Percentiles rank a stretch among this genome's conserved stretches.
These are phyloP conservation scores for Ceratobasidium sp. DNA, from an alignment of 1,284 basidiomycete species.

Conservation along the genomic window DNA sequence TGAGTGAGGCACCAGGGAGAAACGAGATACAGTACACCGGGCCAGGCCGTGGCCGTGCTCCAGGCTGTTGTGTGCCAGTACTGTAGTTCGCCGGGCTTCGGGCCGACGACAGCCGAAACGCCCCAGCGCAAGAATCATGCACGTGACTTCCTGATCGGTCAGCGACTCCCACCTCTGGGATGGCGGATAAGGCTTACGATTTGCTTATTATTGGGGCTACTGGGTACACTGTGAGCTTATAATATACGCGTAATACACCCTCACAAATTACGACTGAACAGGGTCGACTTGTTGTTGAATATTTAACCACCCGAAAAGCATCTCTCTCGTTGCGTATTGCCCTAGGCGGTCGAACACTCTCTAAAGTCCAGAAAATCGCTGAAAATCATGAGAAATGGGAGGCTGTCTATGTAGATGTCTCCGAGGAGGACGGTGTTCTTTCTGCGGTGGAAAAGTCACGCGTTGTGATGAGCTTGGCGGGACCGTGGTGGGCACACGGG, in stretches of 20 bases:
- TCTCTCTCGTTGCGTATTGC: constrained; percentile 34
- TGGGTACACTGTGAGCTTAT: constrained; percentile 44
- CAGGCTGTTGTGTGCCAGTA: no score
- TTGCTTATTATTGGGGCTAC: constrained; percentile 49
- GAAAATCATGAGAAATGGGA: constrained; percentile 7
- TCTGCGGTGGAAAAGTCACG: constrained; percentile 37
- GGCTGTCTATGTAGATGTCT: constrained; percentile 44
- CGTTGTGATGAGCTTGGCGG: constrained; percentile 48
- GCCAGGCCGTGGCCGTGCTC: no score
- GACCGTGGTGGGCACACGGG: constrained; percentile 48
- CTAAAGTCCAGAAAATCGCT: constrained; percentile 24
- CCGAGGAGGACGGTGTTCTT: constrained; percentile 36
- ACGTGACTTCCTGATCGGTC: no score
- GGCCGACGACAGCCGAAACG: no score
- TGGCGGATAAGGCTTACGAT: constrained; percentile 16
- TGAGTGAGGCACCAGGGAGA: no score
- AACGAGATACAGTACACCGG: no score
- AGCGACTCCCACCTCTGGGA: neutral
- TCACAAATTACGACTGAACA: neutral
- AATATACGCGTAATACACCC: neutral
- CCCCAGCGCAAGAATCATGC: no score
- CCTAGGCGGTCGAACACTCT: constrained; percentile 44
- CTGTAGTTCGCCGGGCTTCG: no score
- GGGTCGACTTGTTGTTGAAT: constrained; percentile 45
- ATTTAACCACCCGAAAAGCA: constrained; percentile 42